Conservation (phyloP, 495 filamentous ascomycete genomes). For the Penicillium argentinense region DNA sequence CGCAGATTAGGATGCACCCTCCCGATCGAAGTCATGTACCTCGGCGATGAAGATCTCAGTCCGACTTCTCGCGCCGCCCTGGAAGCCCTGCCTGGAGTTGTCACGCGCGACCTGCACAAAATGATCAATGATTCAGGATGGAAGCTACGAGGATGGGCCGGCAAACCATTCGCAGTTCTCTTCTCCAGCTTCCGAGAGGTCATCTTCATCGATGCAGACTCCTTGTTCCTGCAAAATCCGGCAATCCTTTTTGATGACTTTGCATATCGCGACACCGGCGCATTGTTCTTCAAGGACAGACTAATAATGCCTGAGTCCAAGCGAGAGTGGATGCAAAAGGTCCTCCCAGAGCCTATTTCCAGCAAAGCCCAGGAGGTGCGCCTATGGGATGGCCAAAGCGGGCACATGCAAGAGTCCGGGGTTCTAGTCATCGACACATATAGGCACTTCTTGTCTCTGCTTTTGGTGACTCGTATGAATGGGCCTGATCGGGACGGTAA, state of each 20-base stretch:
- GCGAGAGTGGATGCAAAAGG: slow-evolving; percentile 17
- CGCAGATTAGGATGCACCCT: slow-evolving; percentile 32
- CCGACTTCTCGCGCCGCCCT: slow-evolving; percentile 15
- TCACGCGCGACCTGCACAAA: slow-evolving; percentile 19
- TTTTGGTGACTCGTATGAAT: slow-evolving; percentile 30
- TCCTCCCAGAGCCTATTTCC: slow-evolving; percentile 21
- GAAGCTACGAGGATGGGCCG: slow-evolving; percentile 24
- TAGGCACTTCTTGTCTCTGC: slow-evolving; percentile 24
- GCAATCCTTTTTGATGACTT: slow-evolving; percentile 35
- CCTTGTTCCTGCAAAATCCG: slow-evolving; percentile 42
- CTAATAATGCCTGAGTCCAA: slow-evolving; percentile 23
- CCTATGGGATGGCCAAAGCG: slow-evolving; percentile 24
- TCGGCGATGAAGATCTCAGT: slow-evolving; percentile 33
- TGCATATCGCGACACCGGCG: slow-evolving; percentile 30
- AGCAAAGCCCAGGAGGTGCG: slow-evolving; percentile 12
- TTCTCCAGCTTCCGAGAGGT: slow-evolving; percentile 48
- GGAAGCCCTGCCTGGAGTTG: slow-evolving; percentile 16
- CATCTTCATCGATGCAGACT: slow-evolving; percentile 53
- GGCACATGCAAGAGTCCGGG: slow-evolving; percentile 32
- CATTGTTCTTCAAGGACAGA: slow-evolving; percentile 43
- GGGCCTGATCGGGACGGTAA: slow-evolving; percentile 28
- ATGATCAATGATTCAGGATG: slow-evolving; percentile 25
- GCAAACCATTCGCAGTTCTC: slow-evolving; percentile 48
- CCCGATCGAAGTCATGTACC: slow-evolving; percentile 41
- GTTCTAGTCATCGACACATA: slow-evolving; percentile 31